A percentile compares a stretch with the other conserved stretches of the same genome.
Conservation (phyloP, 2,329 filamentous ascomycete species). For the Botrytis fragariae region DNA sequence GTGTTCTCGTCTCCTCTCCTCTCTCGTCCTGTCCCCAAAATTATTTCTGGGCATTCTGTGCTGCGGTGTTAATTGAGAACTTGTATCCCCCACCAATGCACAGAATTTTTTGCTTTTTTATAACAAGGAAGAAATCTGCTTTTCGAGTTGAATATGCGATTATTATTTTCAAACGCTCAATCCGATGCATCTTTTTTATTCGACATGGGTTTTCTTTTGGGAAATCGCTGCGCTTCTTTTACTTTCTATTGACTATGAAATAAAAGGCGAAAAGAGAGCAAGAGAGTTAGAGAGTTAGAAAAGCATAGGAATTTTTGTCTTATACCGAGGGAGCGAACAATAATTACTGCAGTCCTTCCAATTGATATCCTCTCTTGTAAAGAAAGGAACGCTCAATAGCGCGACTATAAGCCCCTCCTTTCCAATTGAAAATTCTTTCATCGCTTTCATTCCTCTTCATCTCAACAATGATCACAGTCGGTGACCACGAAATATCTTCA, state of each 20-base stretch:
- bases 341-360: too few relatives aligned
- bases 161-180: background rate
- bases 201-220: background rate
- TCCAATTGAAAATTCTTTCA: background rate
- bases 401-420: too few relatives aligned
- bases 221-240: background rate
- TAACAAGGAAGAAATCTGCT: background rate
- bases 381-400: too few relatives aligned
- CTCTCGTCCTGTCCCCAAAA: background rate
- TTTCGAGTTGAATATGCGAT: background rate
- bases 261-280: too few relatives aligned
- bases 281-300: too few relatives aligned
- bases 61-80: background rate
- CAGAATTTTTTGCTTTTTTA: background rate
- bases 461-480: background rate
- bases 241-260: background rate
- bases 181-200: background rate
- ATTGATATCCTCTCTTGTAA: too few relatives aligned
- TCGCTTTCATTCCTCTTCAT: background rate
- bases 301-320: background rate
- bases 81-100: background rate
- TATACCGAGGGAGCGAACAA: too few relatives aligned
- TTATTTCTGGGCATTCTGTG: background rate
- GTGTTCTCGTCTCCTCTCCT: background rate
- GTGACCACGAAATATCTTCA: background rate